phyloP scores from a whole-genome alignment of 2,329 filamentous ascomycete species.

The Chaetothyriales sp. region DNA sequence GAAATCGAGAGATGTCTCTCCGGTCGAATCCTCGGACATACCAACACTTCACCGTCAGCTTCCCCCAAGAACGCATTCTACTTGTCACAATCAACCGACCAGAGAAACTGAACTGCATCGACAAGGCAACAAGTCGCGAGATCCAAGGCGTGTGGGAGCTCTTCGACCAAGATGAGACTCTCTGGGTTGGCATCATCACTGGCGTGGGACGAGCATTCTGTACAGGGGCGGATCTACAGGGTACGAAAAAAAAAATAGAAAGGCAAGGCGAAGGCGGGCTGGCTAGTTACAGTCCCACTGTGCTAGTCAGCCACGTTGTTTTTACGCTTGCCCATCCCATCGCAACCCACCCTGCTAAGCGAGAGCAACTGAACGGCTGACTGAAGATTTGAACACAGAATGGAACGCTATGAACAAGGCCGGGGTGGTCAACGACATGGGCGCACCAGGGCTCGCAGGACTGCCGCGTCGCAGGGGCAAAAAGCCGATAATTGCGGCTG shows the following conservation, averaged over 20 bases:
- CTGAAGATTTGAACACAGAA: conserved; percentile 5
- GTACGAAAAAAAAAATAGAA: no score
- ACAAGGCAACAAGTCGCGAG: conserved; percentile 25
- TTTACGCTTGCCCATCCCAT: no score
- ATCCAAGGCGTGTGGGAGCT: conserved; percentile 29
- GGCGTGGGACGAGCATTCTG: conserved; percentile 29
- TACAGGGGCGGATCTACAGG: conserved; percentile 31
- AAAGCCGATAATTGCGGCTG: conserved; percentile 61
- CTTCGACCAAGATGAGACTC: conserved; percentile 28
- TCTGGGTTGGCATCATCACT: conserved; percentile 29
- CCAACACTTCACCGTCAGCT: conserved; percentile 18
- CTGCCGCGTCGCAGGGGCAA: conserved; percentile 44
- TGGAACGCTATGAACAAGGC: conserved; percentile 9
- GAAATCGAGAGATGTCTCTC: no score
- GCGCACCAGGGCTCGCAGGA: conserved; percentile 18
- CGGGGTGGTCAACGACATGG: conserved; percentile 13
- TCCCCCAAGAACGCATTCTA: conserved; percentile 31
- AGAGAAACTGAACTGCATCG: conserved; percentile 30
- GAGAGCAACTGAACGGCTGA: conserved; percentile 1
- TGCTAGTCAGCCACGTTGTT: no score
- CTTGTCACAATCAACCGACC: conserved; percentile 33
- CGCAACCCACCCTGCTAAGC: no score
- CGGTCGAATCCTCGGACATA: conserved; percentile 7
- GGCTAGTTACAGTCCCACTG: no score
- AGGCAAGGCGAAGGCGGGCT: no score